phyloP scores from a whole-genome alignment of 768 basidiomycete species.

The Sporobolomyces pararoseus region DNA sequence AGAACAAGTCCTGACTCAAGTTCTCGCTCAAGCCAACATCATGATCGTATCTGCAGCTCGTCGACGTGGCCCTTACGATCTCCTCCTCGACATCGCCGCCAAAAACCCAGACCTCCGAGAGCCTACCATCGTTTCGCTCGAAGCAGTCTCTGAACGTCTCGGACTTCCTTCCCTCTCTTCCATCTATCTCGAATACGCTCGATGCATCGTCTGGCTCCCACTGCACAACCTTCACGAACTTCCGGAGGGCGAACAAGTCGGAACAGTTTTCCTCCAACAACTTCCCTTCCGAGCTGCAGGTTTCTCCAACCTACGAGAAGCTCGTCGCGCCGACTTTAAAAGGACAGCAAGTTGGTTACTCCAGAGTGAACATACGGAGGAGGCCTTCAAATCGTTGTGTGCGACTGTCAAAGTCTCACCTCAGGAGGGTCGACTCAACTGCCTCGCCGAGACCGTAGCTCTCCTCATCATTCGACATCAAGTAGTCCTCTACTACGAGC shows the following conservation, averaged over 20 bases:
- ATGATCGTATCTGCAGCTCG: conserved; percentile 73
- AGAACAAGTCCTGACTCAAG: conserved; percentile 70
- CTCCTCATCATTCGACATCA: conserved; percentile 2
- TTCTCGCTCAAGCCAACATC: conserved; percentile 68
- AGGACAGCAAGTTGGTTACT: conserved; percentile 66
- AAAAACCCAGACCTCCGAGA: conserved; percentile 46
- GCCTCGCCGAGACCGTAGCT: conserved; percentile 45
- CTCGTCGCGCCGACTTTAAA: conserved; percentile 64
- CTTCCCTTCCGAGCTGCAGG: conserved; percentile 74
- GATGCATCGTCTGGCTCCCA: conserved; percentile 64
- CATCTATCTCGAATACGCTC: conserved; percentile 74
- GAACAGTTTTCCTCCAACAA: conserved; percentile 10
- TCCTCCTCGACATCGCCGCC: conserved; percentile 66
- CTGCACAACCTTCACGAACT: conserved; percentile 51
- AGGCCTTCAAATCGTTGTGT: conserved; percentile 63
- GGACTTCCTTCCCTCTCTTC: conserved; percentile 61
- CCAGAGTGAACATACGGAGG: conserved; percentile 49
- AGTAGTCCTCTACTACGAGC: background rate
- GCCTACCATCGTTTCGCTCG: conserved; percentile 58
- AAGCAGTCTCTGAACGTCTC: conserved; percentile 62
- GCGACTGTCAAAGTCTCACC: conserved; percentile 50
- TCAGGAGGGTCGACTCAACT: conserved; percentile 59
- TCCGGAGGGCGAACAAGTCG: conserved; percentile 45
- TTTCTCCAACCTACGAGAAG: conserved; percentile 63
- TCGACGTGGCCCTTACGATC: conserved; percentile 79